Percentiles rank a stretch among this genome's conserved stretches.
phyloP scores from a whole-genome alignment of 169 alveolate genomes.

The Plasmodium vinckei region DNA sequence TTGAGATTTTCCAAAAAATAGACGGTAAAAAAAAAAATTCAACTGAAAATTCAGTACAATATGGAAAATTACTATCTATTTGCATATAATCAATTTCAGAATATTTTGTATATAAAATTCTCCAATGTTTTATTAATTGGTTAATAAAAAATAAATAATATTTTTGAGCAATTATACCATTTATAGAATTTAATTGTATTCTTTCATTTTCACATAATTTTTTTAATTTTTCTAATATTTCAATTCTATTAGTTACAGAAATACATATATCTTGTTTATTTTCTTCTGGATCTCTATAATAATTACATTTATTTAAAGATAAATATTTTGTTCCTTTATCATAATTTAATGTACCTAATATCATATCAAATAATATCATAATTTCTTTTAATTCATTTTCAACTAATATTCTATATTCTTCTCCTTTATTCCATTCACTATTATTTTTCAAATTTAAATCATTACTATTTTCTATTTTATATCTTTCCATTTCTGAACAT shows the following conservation, averaged over 20 bases:
- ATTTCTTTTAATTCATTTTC: conserved; percentile 71
- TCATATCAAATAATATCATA: conserved; percentile 62
- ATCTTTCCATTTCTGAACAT: conserved; percentile 11
- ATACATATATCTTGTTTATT: conserved; percentile 55
- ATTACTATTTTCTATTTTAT: not conserved
- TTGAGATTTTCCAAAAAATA: conserved; percentile 62
- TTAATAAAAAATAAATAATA: conserved; percentile 52
- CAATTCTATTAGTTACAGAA: conserved; percentile 43
- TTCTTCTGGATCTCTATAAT: conserved; percentile 52
- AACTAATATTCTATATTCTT: conserved; percentile 46
- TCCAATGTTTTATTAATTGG: conserved; percentile 68
- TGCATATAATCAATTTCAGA: conserved; percentile 55
- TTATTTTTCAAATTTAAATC: conserved; percentile 24
- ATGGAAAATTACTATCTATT: conserved; percentile 67
- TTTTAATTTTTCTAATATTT: conserved; percentile 32
- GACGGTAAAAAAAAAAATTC: conserved; percentile 65
- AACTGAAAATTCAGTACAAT: conserved; percentile 30
- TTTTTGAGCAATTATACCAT: conserved; percentile 69
- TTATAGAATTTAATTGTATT: conserved; percentile 40
- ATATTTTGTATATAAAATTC: conserved; percentile 53
- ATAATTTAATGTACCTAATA: conserved; percentile 65
- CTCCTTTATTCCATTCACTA: conserved; percentile 63
- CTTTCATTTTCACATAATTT: conserved; percentile 37
- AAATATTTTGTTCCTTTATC: conserved; percentile 65
- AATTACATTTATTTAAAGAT: conserved; percentile 46